Evolutionary conservation across 495 filamentous ascomycete species (phyloP).

Genomic region (Platismatia glauca): DNA sequence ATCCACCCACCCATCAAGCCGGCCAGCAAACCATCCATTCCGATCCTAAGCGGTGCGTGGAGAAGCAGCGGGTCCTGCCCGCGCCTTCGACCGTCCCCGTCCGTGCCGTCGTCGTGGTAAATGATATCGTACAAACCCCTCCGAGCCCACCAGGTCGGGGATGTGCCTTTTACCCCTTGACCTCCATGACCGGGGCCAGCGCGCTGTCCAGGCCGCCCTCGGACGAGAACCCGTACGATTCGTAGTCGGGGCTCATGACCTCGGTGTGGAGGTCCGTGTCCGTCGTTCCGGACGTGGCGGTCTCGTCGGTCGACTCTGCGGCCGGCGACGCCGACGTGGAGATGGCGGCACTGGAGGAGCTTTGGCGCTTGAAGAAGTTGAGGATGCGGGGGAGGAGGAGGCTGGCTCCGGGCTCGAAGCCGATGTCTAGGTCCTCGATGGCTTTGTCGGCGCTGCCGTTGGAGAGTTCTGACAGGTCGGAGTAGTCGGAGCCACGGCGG

Average conservation of each 20-base stretch:
- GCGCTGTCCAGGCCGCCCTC: background rate
- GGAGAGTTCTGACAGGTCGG: background rate
- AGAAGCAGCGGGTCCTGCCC: background rate
- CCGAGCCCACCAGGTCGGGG: background rate
- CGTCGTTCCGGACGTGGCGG: background rate
- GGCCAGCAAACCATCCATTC: too few species aligned
- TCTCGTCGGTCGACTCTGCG: too few species aligned
- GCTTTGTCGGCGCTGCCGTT: background rate
- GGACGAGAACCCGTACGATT: background rate
- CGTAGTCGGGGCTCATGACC: background rate
- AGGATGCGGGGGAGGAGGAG: background rate
- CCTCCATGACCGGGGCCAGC: background rate
- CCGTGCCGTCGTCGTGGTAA: background rate
- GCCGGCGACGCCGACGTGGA: background rate
- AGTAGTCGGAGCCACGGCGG: background rate
- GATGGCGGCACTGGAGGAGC: background rate
- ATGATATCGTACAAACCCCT: background rate
- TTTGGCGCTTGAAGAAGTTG: slow-evolving; percentile 1
- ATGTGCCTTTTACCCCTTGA: background rate
- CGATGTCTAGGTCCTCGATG: background rate
- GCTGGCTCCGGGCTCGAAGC: background rate
- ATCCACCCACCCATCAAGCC: background rate
- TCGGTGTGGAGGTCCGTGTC: background rate
- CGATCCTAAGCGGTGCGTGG: slow-evolving; percentile 1
- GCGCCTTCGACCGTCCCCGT: background rate